Evolutionary conservation across 805 yeast species (phyloP).

Genomic region (Candida khao-thaluensis): DNA sequence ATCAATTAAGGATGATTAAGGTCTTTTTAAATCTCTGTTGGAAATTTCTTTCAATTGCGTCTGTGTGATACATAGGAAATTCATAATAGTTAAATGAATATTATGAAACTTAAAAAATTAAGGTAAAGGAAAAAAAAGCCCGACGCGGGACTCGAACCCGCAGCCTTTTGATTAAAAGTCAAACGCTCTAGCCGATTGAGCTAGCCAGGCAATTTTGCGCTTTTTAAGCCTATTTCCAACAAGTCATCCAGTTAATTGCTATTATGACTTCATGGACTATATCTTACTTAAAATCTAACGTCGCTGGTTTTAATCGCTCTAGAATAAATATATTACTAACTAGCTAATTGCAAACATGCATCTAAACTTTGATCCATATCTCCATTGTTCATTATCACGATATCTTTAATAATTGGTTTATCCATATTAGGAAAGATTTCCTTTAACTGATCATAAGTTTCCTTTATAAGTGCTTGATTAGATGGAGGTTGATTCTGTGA

Average conservation of each 20-base stretch:
- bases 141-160: conserved; percentile 16
- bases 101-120: too few species aligned
- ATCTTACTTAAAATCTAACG: too few species aligned
- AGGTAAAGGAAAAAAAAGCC: conserved; percentile 9
- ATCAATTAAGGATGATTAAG: too few species aligned
- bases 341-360: conserved; percentile 41
- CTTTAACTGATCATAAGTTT: conserved; percentile 46
- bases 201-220: conserved; percentile 16
- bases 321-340: conserved; percentile 15
- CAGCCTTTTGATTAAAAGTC: conserved; percentile 16
- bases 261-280: too few species aligned
- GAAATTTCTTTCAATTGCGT: too few species aligned
- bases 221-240: too few species aligned
- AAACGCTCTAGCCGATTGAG: conserved; percentile 19
- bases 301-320: too few species aligned
- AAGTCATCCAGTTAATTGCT: too few species aligned
- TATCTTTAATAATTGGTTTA: conserved; percentile 64
- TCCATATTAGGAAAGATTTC: conserved; percentile 80
- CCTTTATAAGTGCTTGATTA: conserved; percentile 13
- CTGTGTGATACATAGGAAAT: too few species aligned
- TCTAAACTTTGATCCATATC: conserved; percentile 75
- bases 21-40: too few species aligned
- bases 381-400: conserved; percentile 62
- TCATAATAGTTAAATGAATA: too few species aligned
- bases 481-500: conserved; percentile 9